A percentile compares a stretch with the other conserved stretches of the same genome.
Evolutionary conservation across 129 eudicot species (phyloP).

Genomic region (Chrysanthemum makinoi): DNA sequence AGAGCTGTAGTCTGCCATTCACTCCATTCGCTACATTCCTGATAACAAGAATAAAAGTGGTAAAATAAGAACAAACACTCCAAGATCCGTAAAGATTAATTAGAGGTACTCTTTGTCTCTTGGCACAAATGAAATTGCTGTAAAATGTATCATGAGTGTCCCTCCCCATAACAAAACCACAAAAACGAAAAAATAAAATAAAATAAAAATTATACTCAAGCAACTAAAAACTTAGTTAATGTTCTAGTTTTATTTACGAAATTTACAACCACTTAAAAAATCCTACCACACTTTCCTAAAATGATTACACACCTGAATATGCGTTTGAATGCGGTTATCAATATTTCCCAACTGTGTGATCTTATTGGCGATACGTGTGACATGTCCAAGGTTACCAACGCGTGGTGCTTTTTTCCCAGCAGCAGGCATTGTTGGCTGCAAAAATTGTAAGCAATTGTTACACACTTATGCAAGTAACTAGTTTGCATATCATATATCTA

Average conservation of each 20-base stretch:
- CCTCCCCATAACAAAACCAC: too few relatives aligned
- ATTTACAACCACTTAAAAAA: background rate
- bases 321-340: constrained; percentile 51
- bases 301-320: constrained; percentile 79
- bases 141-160: too few relatives aligned
- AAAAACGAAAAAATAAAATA: too few relatives aligned
- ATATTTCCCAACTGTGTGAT: constrained; percentile 58
- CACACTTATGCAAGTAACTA: background rate
- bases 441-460: background rate
- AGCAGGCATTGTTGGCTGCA: constrained; percentile 80
- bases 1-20: constrained; percentile 80
- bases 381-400: constrained; percentile 79
- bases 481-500: background rate
- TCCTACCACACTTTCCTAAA: too few relatives aligned
- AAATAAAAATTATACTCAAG: too few relatives aligned
- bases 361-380: constrained; percentile 84
- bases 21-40: constrained; percentile 82
- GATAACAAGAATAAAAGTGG: background rate
- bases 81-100: background rate
- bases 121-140: background rate
- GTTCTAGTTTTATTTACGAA: too few relatives aligned
- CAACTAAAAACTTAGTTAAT: too few relatives aligned
- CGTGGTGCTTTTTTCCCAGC: constrained; percentile 61
- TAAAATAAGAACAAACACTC: background rate
- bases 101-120: background rate